These are phyloP conservation scores for Hirschfeldia incana DNA, from an alignment of 345 rosid species.

Conservation along the genomic window DNA sequence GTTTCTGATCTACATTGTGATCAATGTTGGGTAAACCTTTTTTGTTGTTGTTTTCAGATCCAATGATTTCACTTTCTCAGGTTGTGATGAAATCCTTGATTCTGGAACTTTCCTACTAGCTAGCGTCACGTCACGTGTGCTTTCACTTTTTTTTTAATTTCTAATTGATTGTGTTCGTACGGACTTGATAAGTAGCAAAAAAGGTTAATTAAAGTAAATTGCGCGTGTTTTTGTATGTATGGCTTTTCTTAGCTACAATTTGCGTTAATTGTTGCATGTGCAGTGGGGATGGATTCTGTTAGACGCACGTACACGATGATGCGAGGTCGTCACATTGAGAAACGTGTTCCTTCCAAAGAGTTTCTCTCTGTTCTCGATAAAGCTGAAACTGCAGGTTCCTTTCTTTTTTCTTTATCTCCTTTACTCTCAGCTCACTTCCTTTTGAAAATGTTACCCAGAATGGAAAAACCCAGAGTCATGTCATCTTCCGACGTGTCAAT, in stretches of 20 bases:
- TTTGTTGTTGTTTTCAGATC: slow-evolving; percentile 12
- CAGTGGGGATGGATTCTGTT: slow-evolving; percentile 37
- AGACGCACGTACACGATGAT: slow-evolving; percentile 46
- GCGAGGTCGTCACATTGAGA: slow-evolving; percentile 77
- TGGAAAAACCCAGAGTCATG: neutral
- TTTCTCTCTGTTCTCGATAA: slow-evolving; percentile 44
- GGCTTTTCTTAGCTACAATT: neutral
- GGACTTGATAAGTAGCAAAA: neutral
- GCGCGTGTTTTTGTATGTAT: neutral
- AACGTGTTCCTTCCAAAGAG: slow-evolving; percentile 61
- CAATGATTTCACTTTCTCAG: slow-evolving; percentile 8
- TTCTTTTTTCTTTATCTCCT: neutral
- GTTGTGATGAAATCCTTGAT: neutral
- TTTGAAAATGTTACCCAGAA: neutral
- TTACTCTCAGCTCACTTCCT: neutral
- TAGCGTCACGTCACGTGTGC: slow-evolving; percentile 13
- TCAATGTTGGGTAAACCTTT: neutral
- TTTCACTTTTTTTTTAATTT: neutral
- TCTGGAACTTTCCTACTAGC: slow-evolving; percentile 9
- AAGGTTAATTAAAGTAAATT: neutral
- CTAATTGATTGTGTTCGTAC: neutral
- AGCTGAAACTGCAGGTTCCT: slow-evolving; percentile 57
- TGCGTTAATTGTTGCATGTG: too few relatives aligned
- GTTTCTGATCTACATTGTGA: slow-evolving; percentile 17
- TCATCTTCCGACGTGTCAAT: neutral